These are phyloP conservation scores for Plasmodium falciparum DNA, from an alignment of 169 alveolate species.

Conservation along the genomic window DNA sequence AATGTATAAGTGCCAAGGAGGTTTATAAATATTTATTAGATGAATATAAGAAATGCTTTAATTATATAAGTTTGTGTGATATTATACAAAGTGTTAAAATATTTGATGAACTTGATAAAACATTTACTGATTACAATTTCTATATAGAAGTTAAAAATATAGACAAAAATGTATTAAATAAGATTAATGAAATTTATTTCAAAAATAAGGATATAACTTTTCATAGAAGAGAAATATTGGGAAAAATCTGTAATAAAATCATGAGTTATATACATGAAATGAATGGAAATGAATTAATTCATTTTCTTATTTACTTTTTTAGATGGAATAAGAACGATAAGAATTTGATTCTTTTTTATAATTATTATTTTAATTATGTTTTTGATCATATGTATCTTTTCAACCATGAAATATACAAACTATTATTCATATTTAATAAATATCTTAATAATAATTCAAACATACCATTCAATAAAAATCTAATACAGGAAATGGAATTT, in stretches of 20 bases:
- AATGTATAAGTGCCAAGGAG: slow-evolving; percentile 20
- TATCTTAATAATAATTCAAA: slow-evolving; percentile 35
- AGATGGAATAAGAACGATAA: slow-evolving; percentile 68
- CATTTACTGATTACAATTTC: slow-evolving; percentile 30
- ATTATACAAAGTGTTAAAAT: slow-evolving; percentile 47
- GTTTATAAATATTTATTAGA: slow-evolving; percentile 56
- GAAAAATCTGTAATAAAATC: slow-evolving; percentile 58
- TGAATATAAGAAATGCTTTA: slow-evolving; percentile 61
- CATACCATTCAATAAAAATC: slow-evolving; percentile 20
- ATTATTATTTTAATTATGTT: slow-evolving; percentile 63
- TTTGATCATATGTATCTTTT: slow-evolving; percentile 57
- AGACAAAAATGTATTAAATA: slow-evolving; percentile 42
- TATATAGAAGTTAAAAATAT: slow-evolving; percentile 29
- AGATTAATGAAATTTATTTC: slow-evolving; percentile 40
- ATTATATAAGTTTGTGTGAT: slow-evolving; percentile 35
- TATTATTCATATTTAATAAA: slow-evolving; percentile 54
- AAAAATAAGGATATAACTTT: slow-evolving; percentile 50
- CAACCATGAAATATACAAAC: slow-evolving; percentile 41
- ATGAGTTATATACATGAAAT: slow-evolving; percentile 57
- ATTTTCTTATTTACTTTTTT: slow-evolving; percentile 54
- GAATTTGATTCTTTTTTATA: slow-evolving; percentile 47
- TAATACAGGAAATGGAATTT: slow-evolving; percentile 7
- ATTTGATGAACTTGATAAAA: slow-evolving; percentile 49
- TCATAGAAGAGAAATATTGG: slow-evolving; percentile 63
- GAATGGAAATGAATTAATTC: slow-evolving; percentile 69